Conservation (phyloP, 139 green algal genomes). For the Tetradesmus lagerheimii region DNA sequence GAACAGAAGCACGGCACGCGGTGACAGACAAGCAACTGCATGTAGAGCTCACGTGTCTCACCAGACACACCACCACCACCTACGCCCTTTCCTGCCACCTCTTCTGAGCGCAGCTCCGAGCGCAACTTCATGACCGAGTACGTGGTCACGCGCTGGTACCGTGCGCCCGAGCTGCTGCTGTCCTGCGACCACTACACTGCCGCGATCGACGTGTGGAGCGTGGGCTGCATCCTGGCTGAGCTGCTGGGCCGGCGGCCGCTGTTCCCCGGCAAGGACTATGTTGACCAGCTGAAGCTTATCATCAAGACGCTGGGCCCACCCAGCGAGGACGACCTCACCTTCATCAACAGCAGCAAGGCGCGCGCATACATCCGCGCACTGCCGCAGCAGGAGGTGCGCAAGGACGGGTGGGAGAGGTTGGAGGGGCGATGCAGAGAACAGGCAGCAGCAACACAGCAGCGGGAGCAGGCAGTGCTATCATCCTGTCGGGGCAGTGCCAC, state of each 20-base stretch:
- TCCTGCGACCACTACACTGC: constrained; percentile 91
- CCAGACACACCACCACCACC: background rate
- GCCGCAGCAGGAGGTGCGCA: constrained; percentile 64
- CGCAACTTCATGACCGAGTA: constrained; percentile 97
- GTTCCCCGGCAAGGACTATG: constrained; percentile 84
- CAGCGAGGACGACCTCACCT: constrained; percentile 90
- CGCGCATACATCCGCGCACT: constrained; percentile 86
- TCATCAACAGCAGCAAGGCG: constrained; percentile 89
- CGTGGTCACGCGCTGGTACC: constrained; percentile 97
- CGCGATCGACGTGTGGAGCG: constrained; percentile 93
- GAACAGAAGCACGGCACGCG: background rate
- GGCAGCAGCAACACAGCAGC: background rate
- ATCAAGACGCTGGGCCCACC: constrained; percentile 92
- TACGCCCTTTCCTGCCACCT: background rate
- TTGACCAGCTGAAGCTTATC: constrained; percentile 96
- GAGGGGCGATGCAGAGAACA: too few species aligned
- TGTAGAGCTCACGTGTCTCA: background rate
- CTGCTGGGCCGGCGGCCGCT: constrained; percentile 89
- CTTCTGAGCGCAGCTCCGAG: constrained; percentile 72
- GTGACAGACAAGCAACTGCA: background rate
- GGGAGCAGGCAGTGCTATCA: background rate
- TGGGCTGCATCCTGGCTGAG: constrained; percentile 96
- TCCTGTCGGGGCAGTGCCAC: background rate
- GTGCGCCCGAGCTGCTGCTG: constrained; percentile 95
- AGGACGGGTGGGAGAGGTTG: too few species aligned